These are phyloP conservation scores for Catharanthus roseus DNA, from an alignment of 257 asterid genomes.

Conservation along the genomic window DNA sequence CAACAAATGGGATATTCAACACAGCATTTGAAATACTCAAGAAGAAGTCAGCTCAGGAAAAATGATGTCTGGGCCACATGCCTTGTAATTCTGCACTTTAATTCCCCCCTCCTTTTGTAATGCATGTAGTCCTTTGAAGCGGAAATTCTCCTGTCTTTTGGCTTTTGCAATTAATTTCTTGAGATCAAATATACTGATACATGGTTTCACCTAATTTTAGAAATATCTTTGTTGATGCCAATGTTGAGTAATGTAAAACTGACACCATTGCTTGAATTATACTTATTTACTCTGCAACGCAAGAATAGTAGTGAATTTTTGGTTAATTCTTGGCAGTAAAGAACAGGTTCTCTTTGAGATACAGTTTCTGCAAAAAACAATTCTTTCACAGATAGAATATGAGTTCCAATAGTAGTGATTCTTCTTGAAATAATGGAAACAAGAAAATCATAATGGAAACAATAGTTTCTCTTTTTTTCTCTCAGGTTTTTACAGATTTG, in stretches of 20 bases:
- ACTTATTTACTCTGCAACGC: neutral
- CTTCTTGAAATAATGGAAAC: too few species aligned
- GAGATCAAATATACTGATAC: neutral
- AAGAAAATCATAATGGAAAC: too few species aligned
- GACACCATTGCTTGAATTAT: neutral
- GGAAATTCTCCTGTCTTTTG: neutral
- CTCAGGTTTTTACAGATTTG: too few species aligned
- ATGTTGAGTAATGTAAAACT: neutral
- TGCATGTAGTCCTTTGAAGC: conserved; percentile 2
- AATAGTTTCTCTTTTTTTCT: too few species aligned
- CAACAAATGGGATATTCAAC: conserved; percentile 91
- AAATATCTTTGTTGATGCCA: neutral
- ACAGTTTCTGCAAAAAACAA: neutral
- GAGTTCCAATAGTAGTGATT: neutral
- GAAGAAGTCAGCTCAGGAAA: conserved; percentile 53
- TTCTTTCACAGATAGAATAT: neutral
- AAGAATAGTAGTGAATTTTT: neutral
- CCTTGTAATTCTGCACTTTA: neutral
- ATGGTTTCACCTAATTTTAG: neutral
- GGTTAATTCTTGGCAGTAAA: neutral
- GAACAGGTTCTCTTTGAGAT: neutral
- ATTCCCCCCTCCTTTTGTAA: neutral
- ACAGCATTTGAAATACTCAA: conserved; percentile 92
- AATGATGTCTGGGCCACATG: conserved; percentile 18
- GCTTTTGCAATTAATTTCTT: conserved; percentile 5